Conservation (phyloP, 75 land plant genomes). For the Ceratopteris richardii region DNA sequence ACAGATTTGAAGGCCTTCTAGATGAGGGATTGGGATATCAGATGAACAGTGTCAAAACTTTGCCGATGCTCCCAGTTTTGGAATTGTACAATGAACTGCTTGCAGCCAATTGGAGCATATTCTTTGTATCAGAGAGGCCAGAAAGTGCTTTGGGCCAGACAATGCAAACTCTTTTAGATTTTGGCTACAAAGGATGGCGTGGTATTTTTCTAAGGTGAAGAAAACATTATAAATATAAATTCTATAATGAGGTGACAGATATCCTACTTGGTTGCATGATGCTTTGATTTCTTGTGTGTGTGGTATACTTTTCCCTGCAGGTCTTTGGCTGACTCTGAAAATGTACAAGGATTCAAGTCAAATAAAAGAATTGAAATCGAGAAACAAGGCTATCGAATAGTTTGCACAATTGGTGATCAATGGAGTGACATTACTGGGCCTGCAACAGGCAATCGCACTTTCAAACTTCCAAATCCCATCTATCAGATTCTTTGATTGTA, state of each 20-base stretch:
- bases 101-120: conserved; percentile 16
- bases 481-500: conserved; percentile 39
- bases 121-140: conserved; percentile 27
- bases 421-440: conserved; percentile 61
- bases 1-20: conserved; percentile 4
- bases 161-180: conserved; percentile 12
- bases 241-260: too few relatives aligned
- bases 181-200: conserved; percentile 23
- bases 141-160: conserved; percentile 10
- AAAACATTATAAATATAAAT: neutral
- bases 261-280: too few relatives aligned
- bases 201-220: conserved; percentile 17
- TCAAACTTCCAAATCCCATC: conserved; percentile 71
- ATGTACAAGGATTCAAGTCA: conserved; percentile 38
- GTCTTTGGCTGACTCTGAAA: conserved; percentile 8
- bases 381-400: conserved; percentile 40
- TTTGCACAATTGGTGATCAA: conserved; percentile 53
- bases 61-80: conserved; percentile 16
- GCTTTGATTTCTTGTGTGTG: too few relatives aligned
- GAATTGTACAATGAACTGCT: conserved; percentile 13
- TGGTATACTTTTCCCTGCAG: too few relatives aligned
- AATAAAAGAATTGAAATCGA: conserved; percentile 28
- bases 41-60: conserved; percentile 12
- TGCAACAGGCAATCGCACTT: conserved; percentile 31
- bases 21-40: too few relatives aligned